Base-by-base conservation (phyloP, 768 basidiomycete genomes). In the Tremella mesenterica region DNA sequence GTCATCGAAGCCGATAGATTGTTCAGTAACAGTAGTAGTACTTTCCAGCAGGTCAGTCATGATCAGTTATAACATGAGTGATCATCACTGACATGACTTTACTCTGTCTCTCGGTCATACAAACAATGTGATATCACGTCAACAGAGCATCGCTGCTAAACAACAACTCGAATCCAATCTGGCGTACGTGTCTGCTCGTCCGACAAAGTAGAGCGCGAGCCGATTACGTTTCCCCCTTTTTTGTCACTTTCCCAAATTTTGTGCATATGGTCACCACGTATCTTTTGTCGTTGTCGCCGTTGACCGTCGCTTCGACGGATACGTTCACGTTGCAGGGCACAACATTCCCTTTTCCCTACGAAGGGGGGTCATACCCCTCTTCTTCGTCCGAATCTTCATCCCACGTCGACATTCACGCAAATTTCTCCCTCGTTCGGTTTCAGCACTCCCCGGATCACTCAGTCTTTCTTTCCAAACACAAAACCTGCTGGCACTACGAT, bases 1-100 rank as follows among this genome's bases (percentile, higher is more conserved):
- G 60, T 63, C 6, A 58, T 57, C 21, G 74, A 74, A 26, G 55
- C 47, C 14, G 74, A 75, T 54, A 50, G 74, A 30, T 53, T 75
- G 61, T 75, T 75, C 56, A 72, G 69, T 50, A 63, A 61, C 31
- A 73, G 71, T 53, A 72, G 69, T 26, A 64, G 67, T 2, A 73
- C 73, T 2, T 72, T 63, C 49, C 66, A 69, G 33, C 62, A 71
- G 55, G 73, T 57, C 18, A 8, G 53, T 47, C 38, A 14, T 23
- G 4, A 41, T 5, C 14, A n/a, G 4, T 23, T 16, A n/a, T 41
- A 23, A 41, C 38, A 23, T 23, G n/a, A 41, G 38, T 41, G 38
- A 41, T 41, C 14, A 4, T 14, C 14, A 8, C 14, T 14, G 23
- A 5, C n/a, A n/a, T 8, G 8, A 16, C 44, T 5, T 46, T n/a